Evolutionary conservation across 176 grass and related monocot species (phyloP), one percentile per base, ranked within the genome.

Genomic region (Zea mays): DNA sequence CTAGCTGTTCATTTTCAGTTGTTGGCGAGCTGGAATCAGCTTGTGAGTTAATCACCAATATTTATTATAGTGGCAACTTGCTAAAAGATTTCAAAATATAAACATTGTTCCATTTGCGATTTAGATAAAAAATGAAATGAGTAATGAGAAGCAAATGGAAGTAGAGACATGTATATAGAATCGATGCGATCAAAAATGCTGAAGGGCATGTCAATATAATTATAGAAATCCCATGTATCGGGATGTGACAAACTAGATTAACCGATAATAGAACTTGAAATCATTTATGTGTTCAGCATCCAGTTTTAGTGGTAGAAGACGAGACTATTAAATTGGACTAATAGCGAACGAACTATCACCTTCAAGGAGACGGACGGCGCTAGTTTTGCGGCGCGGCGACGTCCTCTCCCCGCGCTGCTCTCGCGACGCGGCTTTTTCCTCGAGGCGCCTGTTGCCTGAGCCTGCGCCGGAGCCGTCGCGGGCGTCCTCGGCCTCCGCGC

Each of bases 361-460:
- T 88, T 88, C 5, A 76, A 67, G 14, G 76, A 81, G 71, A 50
- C 42, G 57, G 81, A 71, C 2, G 39, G 42, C 35, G 65, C 56
- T 7, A 72, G 5, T 12, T 1, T 49, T 15, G 82, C 76, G 19
- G 71, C 10, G 15, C 77, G 72, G 14, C 70, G 76, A 42, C 65
- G 86, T 14, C 77, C 86, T 44, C 40, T 84, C 72, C 71, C 81
- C 17, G 7, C 39, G 81, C 71, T 65, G 65, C 65, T 40, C 65
- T 61, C 86, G 40, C 77, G 77, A 19, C 86, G 76, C 33, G 57
- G 56, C 71, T 84, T 88, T 52, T 84, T 88, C 71, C 71, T 88
- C 15, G 82, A 43, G n/a, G 14, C 19, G 34, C 64, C 65, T 49
- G n/a, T 33, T 64, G 72, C 64, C 47, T 21, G 39, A 35, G 49